These are phyloP conservation scores for Aspergillus mulundensis DNA, from an alignment of 495 filamentous ascomycete genomes.

Conservation along the genomic window DNA sequence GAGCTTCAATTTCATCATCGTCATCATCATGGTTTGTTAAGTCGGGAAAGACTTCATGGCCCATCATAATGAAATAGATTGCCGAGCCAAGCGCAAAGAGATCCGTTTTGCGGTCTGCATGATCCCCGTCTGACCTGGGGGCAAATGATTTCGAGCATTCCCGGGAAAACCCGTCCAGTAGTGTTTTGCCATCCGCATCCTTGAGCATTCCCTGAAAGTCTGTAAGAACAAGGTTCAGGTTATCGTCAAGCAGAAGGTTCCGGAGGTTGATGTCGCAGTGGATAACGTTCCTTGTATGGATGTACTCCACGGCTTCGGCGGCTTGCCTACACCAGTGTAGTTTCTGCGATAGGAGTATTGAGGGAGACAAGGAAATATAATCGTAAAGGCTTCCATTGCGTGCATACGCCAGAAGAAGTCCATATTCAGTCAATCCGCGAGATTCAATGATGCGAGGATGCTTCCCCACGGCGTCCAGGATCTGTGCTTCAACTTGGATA, in stretches of 20 bases:
- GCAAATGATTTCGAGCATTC: background rate
- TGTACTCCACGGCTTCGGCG: constrained; percentile 18
- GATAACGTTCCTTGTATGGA: constrained; percentile 17
- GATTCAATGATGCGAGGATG: constrained; percentile 20
- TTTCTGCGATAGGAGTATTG: background rate
- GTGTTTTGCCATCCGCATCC: background rate
- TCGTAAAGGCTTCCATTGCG: constrained; percentile 14
- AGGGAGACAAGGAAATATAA: background rate
- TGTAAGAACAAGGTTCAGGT: too few relatives aligned
- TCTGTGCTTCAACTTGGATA: constrained; percentile 16
- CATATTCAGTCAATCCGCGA: constrained; percentile 13
- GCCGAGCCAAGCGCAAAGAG: background rate
- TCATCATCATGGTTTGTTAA: too few relatives aligned
- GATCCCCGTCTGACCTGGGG: background rate
- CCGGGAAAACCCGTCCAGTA: background rate
- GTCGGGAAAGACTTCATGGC: background rate
- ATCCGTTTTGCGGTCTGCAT: background rate
- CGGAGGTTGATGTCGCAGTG: constrained; percentile 19
- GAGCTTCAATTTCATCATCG: too few relatives aligned
- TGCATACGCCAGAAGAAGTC: constrained; percentile 17
- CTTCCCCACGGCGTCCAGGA: constrained; percentile 15
- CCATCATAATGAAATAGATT: background rate
- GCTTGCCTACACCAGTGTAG: constrained; percentile 21
- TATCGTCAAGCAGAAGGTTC: too few relatives aligned
- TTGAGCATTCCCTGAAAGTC: too few relatives aligned